Base-by-base conservation (phyloP, 805 yeast species). In the Candida ponderosae region DNA sequence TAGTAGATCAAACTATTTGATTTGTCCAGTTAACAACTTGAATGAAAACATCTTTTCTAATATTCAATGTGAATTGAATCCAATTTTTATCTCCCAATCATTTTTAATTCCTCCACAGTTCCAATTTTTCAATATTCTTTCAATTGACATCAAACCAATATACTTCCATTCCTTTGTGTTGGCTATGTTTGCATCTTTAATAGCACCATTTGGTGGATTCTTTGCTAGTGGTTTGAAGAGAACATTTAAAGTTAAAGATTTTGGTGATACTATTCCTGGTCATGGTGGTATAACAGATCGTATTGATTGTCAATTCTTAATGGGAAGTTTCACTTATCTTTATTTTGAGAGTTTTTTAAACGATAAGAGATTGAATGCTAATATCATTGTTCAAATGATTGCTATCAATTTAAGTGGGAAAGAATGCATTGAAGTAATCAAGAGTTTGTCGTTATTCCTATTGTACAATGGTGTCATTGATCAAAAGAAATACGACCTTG, bases 131-230 rank as follows among this genome's bases (percentile, higher is more conserved):
- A 24, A 24, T 24, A 70, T 79, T 44, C 54, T 87, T 35, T 78
- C 76, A 18, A 72, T 71, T 17, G 51, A 68, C 29, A 52, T 88
- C 32, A 86, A 84, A 53, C 97, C 98, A 34, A 79, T 93, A 36
- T 88, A 90, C 60, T 74, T 89, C 67, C 98, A 93, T 58, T 80
- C 94, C 1, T 72, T 87, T 40, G 72, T 81, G 31, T 65, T 90
- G 42, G 94, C 97, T 14, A 82, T 95, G 4, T 93, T 93, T 69
- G 97, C 98, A 2, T 90, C 97, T 0, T 71, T 93, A 46, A 81
- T 93, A 59, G 98, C 98, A 4, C 98, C 98, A 41, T 93, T 93
- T 57, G 98, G 98, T 38, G 98, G 98, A 2, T 93, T 93, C 60
- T 93, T 93, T 53, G 97, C 97, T 6, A 81, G 94, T 37, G 98